Base-by-base conservation (phyloP, 768 basidiomycete species). In the Pulveroboletus ravenelii region DNA sequence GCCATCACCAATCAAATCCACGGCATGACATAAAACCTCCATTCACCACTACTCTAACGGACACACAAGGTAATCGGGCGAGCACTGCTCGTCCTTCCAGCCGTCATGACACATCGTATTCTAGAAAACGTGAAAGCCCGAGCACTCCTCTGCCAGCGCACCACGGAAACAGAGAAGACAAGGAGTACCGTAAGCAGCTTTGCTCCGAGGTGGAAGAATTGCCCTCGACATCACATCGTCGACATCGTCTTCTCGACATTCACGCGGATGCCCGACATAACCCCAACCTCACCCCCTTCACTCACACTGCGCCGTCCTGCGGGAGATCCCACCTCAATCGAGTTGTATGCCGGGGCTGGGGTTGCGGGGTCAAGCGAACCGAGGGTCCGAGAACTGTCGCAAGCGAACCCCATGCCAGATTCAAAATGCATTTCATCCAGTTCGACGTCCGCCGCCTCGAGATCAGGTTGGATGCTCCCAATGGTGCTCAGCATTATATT, bases 401-500 rank as follows among this genome's bases (percentile, higher is more conserved):
- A 68, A 46, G 78, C 74, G 64, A 81, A 72, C 4, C 79, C 78
- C 57, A 82, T 67, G 6, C 75, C 77, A 40, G 78, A 72, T 46
- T 74, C 77, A 46, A 82, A 70, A 44, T 64, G 60, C 56, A 68
- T 78, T 37, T 80, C 78, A 43, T 83, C 78, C 70, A 81, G 69
- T 57, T 84, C 82, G 12, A 76, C 74, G 5, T 78, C 70, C 56
- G 79, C 78, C 18, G 70, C 78, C 51, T 79, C 77, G 56, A 75
- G 65, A 46, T 74, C 72, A 48, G 79, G 78, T 12, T 76, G 76
- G 32, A 82, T 78, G 57, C 76, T 84, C 32, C 82, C 82, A 20
- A 85, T 69, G 3, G 82, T 84, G 37, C 81, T 84, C 44, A 85
- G 70, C 55, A 84, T 75, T 41, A 85, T 73, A 47, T 82, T 82